Conservation (phyloP, 192 early-diverging fungal genomes). For the Podila clonocystis region DNA sequence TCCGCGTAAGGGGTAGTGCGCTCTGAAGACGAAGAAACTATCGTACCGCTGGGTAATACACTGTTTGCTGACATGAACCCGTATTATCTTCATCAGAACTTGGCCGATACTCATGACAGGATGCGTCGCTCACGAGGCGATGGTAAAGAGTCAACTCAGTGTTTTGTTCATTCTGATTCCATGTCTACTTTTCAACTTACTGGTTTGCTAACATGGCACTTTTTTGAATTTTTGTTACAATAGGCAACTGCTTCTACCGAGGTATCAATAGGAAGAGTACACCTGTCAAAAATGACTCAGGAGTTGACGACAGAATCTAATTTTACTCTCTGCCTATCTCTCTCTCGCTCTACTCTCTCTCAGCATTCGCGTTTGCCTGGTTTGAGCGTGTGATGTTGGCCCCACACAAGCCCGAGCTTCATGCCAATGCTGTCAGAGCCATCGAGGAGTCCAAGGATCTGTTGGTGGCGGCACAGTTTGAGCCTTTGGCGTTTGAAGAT, state of each 20-base stretch:
- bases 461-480: conserved; percentile 55
- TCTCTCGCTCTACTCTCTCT: neutral
- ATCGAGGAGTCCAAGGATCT: conserved; percentile 55
- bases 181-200: neutral
- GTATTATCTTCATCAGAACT: conserved; percentile 45
- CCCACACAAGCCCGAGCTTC: conserved; percentile 22
- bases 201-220: neutral
- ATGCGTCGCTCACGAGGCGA: conserved; percentile 69
- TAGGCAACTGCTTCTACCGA: conserved; percentile 73
- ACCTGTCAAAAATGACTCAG: too few relatives aligned
- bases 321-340: neutral
- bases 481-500: conserved; percentile 63
- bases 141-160: conserved; percentile 40
- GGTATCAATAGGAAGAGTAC: conserved; percentile 41
- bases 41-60: too few relatives aligned
- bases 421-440: conserved; percentile 27
- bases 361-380: conserved; percentile 72
- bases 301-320: neutral
- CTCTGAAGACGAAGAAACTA: neutral
- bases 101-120: conserved; percentile 52
- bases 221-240: neutral
- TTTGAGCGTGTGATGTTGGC: conserved; percentile 62
- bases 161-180: neutral
- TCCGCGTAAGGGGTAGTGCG: conserved; percentile 44
- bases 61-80: neutral